phyloP scores from a whole-genome alignment of 2,329 filamentous ascomycete species.

The Teratosphaeria destructans region DNA sequence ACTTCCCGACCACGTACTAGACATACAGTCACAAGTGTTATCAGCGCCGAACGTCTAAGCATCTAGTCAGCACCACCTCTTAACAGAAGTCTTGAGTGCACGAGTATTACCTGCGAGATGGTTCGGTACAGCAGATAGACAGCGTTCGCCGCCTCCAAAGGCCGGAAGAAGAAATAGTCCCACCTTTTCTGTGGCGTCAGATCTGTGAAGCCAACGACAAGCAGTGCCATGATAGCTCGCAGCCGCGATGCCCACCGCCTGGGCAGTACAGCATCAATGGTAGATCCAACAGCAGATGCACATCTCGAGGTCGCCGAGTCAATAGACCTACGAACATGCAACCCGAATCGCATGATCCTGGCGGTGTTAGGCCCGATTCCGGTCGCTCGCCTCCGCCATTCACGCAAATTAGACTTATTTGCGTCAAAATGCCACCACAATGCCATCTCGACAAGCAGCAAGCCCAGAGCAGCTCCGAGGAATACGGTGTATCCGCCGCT shows the following conservation, averaged over 20 bases:
- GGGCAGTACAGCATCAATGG: not conserved
- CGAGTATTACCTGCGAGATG: conserved; percentile 23
- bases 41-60: conserved; percentile 29
- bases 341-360: not conserved
- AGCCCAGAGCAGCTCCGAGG: conserved; percentile 20
- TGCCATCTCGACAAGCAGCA: conserved; percentile 30
- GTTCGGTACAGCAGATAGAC: conserved; percentile 30
- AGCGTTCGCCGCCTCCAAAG: conserved; percentile 28
- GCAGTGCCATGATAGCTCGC: not conserved
- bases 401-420: conserved; percentile 7
- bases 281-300: not conserved
- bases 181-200: conserved; percentile 4
- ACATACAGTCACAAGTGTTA: conserved; percentile 33
- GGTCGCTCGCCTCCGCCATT: not conserved
- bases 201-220: not conserved
- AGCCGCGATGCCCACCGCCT: too few relatives aligned
- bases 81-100: not conserved
- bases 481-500: conserved; percentile 37
- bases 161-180: conserved; percentile 22
- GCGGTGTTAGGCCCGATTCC: not conserved
- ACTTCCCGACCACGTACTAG: conserved; percentile 26
- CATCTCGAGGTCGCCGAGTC: not conserved
- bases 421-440: conserved; percentile 26
- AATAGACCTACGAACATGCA: not conserved
- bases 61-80: not conserved